These are phyloP conservation scores for Penicillium malachiteum DNA, from an alignment of 495 filamentous ascomycete species.

Conservation along the genomic window DNA sequence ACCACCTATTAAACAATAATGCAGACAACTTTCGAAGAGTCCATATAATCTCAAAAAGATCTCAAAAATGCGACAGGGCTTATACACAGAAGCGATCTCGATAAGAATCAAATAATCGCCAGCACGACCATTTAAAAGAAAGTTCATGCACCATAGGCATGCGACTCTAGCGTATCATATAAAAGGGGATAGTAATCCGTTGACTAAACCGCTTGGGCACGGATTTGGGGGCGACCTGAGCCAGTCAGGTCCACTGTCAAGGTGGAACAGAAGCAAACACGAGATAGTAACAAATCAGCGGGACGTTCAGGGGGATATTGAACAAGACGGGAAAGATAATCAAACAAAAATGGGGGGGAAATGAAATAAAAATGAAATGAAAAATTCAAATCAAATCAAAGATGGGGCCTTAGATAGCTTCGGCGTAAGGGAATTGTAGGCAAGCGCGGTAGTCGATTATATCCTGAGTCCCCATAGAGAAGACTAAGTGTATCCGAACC, in stretches of 20 bases:
- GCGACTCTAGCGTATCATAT: conserved; percentile 19
- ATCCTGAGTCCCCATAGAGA: conserved; percentile 2
- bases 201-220: conserved; percentile 18
- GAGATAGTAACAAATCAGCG: conserved; percentile 21
- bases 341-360: conserved; percentile 1
- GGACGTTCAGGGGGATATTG: conserved; percentile 3
- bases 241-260: conserved; percentile 63
- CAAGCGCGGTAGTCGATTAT: conserved; percentile 27
- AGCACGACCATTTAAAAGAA: conserved; percentile 13
- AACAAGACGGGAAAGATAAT: background rate
- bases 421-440: conserved; percentile 8
- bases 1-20: conserved; percentile 13
- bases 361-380: background rate
- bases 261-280: conserved; percentile 16
- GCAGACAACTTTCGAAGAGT: background rate
- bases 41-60: background rate
- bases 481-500: conserved; percentile 1
- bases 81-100: conserved; percentile 7
- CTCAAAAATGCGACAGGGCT: background rate
- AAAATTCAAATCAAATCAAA: conserved; percentile 6
- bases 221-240: conserved; percentile 45
- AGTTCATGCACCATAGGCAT: conserved; percentile 22
- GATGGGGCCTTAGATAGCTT: conserved; percentile 8
- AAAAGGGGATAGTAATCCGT: conserved; percentile 18
- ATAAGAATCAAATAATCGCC: conserved; percentile 2